A percentile compares a stretch with the other conserved stretches of the same genome.
Conservation (phyloP, 192 early-diverging fungal species). For the Coemansia sp. region DNA sequence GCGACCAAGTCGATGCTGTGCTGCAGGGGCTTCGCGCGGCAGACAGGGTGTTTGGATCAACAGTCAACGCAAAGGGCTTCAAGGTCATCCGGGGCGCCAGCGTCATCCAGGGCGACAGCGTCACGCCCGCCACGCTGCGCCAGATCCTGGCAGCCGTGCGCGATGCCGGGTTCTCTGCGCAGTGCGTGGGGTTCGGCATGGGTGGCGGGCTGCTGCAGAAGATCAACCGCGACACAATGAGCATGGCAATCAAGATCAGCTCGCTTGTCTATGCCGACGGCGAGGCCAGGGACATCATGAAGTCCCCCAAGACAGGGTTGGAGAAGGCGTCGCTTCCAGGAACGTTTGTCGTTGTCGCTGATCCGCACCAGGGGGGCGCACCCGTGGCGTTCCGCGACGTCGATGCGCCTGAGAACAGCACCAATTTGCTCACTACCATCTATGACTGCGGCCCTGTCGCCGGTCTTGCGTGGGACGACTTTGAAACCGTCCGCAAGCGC, state of each 20-base stretch:
- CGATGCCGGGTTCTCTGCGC: conserved; percentile 67
- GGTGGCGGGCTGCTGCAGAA: conserved; percentile 85
- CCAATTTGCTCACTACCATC: conserved; percentile 60
- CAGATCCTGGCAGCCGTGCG: conserved; percentile 62
- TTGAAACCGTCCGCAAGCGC: conserved; percentile 61
- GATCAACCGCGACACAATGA: conserved; percentile 85
- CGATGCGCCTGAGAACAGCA: conserved; percentile 26
- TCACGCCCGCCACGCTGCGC: conserved; percentile 59
- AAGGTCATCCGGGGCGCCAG: conserved; percentile 70
- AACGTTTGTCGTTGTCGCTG: conserved; percentile 32
- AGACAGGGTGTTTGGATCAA: conserved; percentile 72
- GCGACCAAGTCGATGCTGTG: conserved; percentile 77
- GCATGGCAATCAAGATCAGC: conserved; percentile 82
- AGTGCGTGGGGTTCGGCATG: conserved; percentile 84
- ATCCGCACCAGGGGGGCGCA: conserved; percentile 29
- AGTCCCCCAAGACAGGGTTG: conserved; percentile 74
- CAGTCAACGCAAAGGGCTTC: conserved; percentile 76
- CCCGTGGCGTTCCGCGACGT: conserved; percentile 30
- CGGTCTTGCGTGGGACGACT: conserved; percentile 60
- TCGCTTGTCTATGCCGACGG: conserved; percentile 72
- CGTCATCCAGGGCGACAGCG: conserved; percentile 88
- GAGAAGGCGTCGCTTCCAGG: conserved; percentile 81
- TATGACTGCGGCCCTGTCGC: conserved; percentile 62
- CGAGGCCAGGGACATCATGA: conserved; percentile 76
- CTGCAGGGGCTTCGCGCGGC: conserved; percentile 71